Base-by-base conservation (phyloP, 345 rosid species). In the Salix arbutifolia region DNA sequence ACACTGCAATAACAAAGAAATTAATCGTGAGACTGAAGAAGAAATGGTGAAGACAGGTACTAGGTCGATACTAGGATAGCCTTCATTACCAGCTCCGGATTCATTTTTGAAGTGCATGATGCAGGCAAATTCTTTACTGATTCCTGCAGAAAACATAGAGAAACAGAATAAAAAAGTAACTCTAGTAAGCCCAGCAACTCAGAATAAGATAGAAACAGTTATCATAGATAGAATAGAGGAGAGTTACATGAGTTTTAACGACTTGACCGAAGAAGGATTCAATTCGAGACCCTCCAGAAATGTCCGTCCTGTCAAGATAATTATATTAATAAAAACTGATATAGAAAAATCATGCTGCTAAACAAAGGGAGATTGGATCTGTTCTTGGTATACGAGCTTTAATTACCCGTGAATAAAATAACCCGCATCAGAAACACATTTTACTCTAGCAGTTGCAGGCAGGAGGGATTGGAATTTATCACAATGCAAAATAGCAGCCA, bases 341-440 rank as follows among this genome's bases (percentile, higher is more conserved):
- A 69, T 35, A 56, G 77, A 38, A 77, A 28, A 52, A 70, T 19
- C 17, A 6, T 21, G 67, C 33, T 23, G 74, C 0, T 35, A 60
- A 21, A 28, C 65, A 73, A n/a, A 38, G 35, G 61, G 46, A 5
- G 53, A n/a, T 31, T 0, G n/a, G 19, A 65, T 65, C 33, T 9
- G 30, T 62, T 8, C 66, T 62, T 62, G 17, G 19, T 18, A 65
- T 23, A 69, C 17, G 67, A 82, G 69, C 94, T 85, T 33, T 46
- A 46, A 46, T 46, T 92, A 96, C 99, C 83, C 88, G 67, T 94
- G 88, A 83, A 96, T 86, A 71, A 96, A 96, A 83, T 86, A 92
- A 50, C 99, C 97, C 83, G 97, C 99, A 89, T 96, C 99, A 65
- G 97, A 86, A 14, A 94, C 74, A 85, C 98, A 96, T 89, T 92